phyloP scores from a whole-genome alignment of 306 rosid genomes.

The Fagus sylvatica region DNA sequence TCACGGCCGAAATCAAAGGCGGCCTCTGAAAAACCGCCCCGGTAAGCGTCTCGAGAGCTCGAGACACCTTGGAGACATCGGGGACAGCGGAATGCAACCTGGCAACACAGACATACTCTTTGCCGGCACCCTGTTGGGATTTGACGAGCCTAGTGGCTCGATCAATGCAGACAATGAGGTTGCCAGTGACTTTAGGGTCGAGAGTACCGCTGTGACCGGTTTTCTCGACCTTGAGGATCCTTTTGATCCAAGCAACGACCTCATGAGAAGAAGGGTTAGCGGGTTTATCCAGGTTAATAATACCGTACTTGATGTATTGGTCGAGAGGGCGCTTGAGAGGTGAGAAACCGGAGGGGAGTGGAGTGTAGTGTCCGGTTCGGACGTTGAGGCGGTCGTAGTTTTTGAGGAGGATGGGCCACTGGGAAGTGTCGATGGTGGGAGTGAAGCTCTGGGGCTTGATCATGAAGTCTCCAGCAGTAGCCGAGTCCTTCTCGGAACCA shows the following conservation, averaged over 20 bases:
- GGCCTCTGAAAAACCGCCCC: constrained; percentile 91
- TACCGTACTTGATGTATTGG: constrained; percentile 69
- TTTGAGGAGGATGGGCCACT: constrained; percentile 85
- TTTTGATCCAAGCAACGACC: constrained; percentile 84
- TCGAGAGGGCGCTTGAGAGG: constrained; percentile 77
- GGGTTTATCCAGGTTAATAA: constrained; percentile 78
- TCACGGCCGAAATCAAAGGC: constrained; percentile 78
- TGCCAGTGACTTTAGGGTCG: constrained; percentile 84
- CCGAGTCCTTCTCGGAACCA: constrained; percentile 18
- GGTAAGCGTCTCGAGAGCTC: constrained; percentile 76
- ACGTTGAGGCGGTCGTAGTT: constrained; percentile 89
- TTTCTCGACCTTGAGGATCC: constrained; percentile 73
- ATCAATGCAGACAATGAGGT: constrained; percentile 78
- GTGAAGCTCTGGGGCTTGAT: constrained; percentile 71
- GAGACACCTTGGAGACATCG: constrained; percentile 63
- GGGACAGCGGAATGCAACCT: constrained; percentile 72
- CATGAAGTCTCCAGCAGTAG: constrained; percentile 37
- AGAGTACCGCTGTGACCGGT: constrained; percentile 89
- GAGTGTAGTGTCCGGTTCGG: constrained; percentile 85
- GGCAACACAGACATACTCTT: constrained; percentile 80
- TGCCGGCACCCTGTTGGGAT: constrained; percentile 86
- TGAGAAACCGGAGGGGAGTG: constrained; percentile 67
- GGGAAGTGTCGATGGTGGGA: constrained; percentile 67
- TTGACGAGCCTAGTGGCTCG: constrained; percentile 79
- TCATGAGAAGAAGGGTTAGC: constrained; percentile 91